Base-by-base conservation (phyloP, 352 stramenopile genomes). In the Phytopythium helicoides region DNA sequence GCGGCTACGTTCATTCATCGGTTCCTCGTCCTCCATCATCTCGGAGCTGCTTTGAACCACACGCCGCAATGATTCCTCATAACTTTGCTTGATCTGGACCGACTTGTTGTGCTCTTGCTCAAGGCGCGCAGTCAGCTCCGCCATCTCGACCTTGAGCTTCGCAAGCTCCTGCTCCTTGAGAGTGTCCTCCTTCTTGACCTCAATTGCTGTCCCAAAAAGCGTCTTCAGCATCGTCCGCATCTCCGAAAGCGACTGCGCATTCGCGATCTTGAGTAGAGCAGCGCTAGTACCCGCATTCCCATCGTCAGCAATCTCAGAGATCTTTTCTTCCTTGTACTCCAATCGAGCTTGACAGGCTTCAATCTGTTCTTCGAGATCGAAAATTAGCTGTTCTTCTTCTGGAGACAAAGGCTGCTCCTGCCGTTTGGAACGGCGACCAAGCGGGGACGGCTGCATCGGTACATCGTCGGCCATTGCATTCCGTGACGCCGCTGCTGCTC, bases 301-400 rank as follows among this genome's bases (percentile, higher is more conserved):
- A 55, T 82, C 73, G n/a, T 80, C 71, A 3, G 76, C 61, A 31
- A 93, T 91, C 38, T 92, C 83, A 1, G 81, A 92, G 16, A 95
- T 92, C 42, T 88, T 88, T 42, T 95, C 86, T 64, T 95, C 82
- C 60, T 95, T 95, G 66, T 94, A 95, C 56, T 95, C 83, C 15
- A 95, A 59, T 47, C 93, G 77, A 1, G 81, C 83, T 62, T 95
- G 86, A 37, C 83, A 93, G 1, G 76, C 82, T 52, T 95, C 86
- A 51, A 95, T 95, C 23, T 81, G 76, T 36, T 95, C 86, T 56
- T 93, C 86, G 42, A 95, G 70, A 46, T 95, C 86, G 37, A 79
- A 87, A 2, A 95, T 62, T 18, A 93, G 44, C 36, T 91, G 79
- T 44, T 93, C 82, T 54, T 95, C 85, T 54, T 88, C 82, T 28